A percentile compares a stretch with the other conserved stretches of the same genome.
Evolutionary conservation across 352 stramenopile species (phyloP).

Genomic region (Phytopythium sindhum): DNA sequence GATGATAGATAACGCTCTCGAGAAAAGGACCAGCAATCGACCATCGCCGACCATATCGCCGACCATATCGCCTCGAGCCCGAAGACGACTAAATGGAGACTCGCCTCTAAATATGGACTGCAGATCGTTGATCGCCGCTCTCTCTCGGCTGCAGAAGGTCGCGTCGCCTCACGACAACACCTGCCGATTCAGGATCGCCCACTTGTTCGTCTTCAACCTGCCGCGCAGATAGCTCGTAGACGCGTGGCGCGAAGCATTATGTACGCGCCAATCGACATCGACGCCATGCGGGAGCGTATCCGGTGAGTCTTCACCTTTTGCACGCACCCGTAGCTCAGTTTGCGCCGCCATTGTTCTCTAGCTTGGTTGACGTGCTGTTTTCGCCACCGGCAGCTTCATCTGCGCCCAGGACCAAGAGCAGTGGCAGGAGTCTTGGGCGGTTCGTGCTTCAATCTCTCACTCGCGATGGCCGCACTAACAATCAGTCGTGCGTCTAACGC

Average conservation of each 20-base stretch:
- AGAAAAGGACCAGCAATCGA: neutral
- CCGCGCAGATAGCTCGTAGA: neutral
- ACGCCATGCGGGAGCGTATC: constrained; percentile 24
- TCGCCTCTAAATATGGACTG: neutral
- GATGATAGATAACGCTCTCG: neutral
- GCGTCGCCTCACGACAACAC: neutral
- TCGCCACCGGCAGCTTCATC: constrained; percentile 15
- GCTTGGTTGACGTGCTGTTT: neutral
- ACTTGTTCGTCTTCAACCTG: neutral
- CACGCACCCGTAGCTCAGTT: too few species aligned
- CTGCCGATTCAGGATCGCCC: neutral
- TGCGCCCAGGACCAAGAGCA: constrained; percentile 35
- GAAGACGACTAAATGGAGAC: neutral
- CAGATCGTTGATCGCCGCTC: neutral
- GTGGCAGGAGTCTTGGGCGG: constrained; percentile 38
- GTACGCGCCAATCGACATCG: constrained; percentile 1
- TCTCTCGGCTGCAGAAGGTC: neutral
- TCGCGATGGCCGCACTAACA: neutral
- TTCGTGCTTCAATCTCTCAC: constrained; percentile 3
- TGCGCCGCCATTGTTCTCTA: too few species aligned
- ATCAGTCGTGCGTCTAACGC: neutral
- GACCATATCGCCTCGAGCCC: neutral
- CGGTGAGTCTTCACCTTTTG: constrained; percentile 12
- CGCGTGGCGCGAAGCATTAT: neutral
- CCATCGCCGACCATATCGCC: too few species aligned